Evolutionary conservation across 805 yeast genomes (phyloP), one percentile per base, ranked within the genome.

Genomic region (Wickerhamiella azymoides): DNA sequence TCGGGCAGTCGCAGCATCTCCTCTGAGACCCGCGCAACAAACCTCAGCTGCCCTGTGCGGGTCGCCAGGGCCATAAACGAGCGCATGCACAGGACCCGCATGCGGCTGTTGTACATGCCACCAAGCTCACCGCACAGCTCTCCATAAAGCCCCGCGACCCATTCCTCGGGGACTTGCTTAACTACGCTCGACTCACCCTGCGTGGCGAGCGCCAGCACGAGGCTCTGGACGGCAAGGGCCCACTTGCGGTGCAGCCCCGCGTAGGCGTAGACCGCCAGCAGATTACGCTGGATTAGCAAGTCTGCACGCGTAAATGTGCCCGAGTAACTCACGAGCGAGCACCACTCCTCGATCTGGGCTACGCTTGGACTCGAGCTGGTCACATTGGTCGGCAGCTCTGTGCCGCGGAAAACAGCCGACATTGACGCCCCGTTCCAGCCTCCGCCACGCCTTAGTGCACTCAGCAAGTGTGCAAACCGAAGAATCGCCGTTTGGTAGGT

Each of bases 401-500:
- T 56, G 10, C 67, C 64, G 11, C 69, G 64, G 2, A 79, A 70
- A 4, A 79, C 62, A 11, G 67, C 60, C 6, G 69, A 65, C 28
- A 76, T 57, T 0, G 71, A 64, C 0, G 58, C 58, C 1, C 61
- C 54, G 18, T 69, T 67, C 49, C 78, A 61, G 4, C 71, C 73
- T 8, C 74, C 74, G 28, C 74, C 72, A 2, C 70, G 57, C 50
- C 69, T 69, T 4, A 77, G 59, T 9, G 67, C 59, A 1, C 79
- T 69, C 71, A 81, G 71, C 44, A 83, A 70, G 46, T 76, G 76
- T 18, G 79, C 63, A 43, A 70, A 73, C 49, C 96, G 69, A 27
- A 86, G 52, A 2, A 82, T 66, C 1, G 80, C 69, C 52, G 85
- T 95, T 37, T 81, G 76, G 51, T 77, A 82, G 0, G 86, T 86